Percentiles rank a stretch among this genome's conserved stretches.
phyloP scores from a whole-genome alignment of 768 basidiomycete genomes.

The Amanita pallidorosea region DNA sequence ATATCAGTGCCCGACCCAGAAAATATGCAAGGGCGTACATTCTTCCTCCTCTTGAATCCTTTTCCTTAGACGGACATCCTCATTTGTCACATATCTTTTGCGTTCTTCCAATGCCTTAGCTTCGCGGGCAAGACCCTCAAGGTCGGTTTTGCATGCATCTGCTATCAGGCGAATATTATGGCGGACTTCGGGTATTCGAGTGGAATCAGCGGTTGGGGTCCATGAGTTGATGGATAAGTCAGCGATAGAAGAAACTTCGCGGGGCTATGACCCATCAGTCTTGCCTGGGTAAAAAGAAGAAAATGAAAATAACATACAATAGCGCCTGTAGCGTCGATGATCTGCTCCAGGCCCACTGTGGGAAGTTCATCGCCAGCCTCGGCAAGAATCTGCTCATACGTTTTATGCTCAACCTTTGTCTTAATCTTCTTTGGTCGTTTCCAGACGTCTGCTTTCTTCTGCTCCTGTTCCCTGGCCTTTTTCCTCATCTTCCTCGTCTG shows the following conservation, averaged over 20 bases:
- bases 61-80: constrained; percentile 61
- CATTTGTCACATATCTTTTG: constrained; percentile 58
- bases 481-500: constrained; percentile 38
- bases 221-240: constrained; percentile 68
- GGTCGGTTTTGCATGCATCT: constrained; percentile 71
- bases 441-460: constrained; percentile 73
- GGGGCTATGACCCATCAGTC: constrained; percentile 38
- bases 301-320: constrained; percentile 43
- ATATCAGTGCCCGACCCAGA: constrained; percentile 1
- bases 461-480: constrained; percentile 41
- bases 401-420: constrained; percentile 85
- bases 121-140: constrained; percentile 85
- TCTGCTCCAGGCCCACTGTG: constrained; percentile 60
- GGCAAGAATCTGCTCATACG: constrained; percentile 91
- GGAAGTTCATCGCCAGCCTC: constrained; percentile 63
- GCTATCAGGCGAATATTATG: constrained; percentile 88
- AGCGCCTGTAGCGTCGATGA: constrained; percentile 92
- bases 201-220: constrained; percentile 81
- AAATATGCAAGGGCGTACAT: constrained; percentile 32
- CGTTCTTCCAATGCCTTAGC: constrained; percentile 75
- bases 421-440: constrained; percentile 80
- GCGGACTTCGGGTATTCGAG: constrained; percentile 90
- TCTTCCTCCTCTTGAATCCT: constrained; percentile 70
- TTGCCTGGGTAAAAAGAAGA: neutral
- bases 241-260: constrained; percentile 79